Evolutionary conservation across 306 rosid genomes (phyloP), one percentile per base, ranked within the genome.

Genomic region (Trifolium subterraneum): DNA sequence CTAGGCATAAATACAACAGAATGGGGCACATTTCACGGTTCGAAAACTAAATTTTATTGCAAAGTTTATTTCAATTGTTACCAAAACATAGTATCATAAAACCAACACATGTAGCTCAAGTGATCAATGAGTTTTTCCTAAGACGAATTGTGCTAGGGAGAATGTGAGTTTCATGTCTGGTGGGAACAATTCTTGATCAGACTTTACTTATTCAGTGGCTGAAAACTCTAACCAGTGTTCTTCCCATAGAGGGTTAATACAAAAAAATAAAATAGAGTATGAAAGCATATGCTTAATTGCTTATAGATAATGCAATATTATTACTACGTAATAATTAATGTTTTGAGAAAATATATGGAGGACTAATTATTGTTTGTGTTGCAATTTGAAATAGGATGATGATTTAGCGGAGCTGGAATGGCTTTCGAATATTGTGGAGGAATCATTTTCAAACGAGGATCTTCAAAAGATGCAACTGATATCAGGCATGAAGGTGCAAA

Each of bases 361-460:
- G 36, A 58, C 4, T 58, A 38, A 11, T 10, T 48, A 61, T 50
- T 8, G 20, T 1, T 54, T 47, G 3, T 51, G 59, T 52, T 61
- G 11, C 16, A 70, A 52, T 55, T 54, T 64, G 58, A 22, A 70
- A 66, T 89, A 93, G 97, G 83, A 78, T 61, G 98, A 93, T 50
- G 97, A 91, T 31, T 15, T 88, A 68, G 92, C 92, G 7, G 92
- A 88, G 80, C 80, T 88, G 23, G 98, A 91, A 84, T 93, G 96
- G 98, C 88, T 93, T 59, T 86, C 93, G 1, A 91, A 83, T 82
- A 74, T 88, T 62, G 92, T 79, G 73, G 97, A 93, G 77, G 98
- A 93, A 33, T 86, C 97, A 0, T 91, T 91, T 69, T 89, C 93
- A 7, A 85, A 87, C 62, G 91, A 93, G 74, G 98, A 93, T 64